Base-by-base conservation (phyloP, 192 early-diverging fungal species). In the Coemansia sp. region DNA sequence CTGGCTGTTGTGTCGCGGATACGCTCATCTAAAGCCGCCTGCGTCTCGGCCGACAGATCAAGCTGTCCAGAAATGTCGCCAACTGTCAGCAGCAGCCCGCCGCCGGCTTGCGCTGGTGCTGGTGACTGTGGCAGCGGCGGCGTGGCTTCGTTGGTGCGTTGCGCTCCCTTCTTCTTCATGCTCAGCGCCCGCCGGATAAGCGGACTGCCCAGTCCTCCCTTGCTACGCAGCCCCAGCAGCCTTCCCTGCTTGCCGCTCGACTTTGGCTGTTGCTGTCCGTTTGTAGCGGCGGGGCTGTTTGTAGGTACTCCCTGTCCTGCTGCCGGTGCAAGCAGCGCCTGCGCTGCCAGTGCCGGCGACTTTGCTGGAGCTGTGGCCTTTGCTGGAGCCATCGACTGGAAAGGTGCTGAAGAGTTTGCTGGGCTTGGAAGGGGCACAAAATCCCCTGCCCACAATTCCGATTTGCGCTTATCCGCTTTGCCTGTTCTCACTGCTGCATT, bases 161-260 rank as follows among this genome's bases (percentile, higher is more conserved):
- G 45, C 30, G 21, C 9, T 16, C 57, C 39, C 48, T 52, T 63
- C 40, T 74, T 74, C 56, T 63, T 58, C 57, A 63, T 63, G 53
- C 71, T 74, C 56, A 68, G 33, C 53, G 72, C 72, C 14, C 62
- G 65, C 9, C 62, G 53, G 23, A 68, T 75, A 45, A 68, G 55
- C 35, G 65, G 72, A 16, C 56, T 74, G 30, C 60, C 72, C 33
- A 57, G 23, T 19, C 37, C 56, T 40, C 58, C 51, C 39, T 61
- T 63, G 52, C 46, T 57, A 1, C 70, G 59, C 41, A 67, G 48
- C 13, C 64, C 64, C n/a, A 44, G 45, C 46, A 67, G 28, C 13
- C 36, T 51, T 20, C 44, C 46, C 28, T 49, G 53, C 47, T 44
- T 55, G 33, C 31, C 42, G 14, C 52, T 37, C 38, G 16, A 35